Percentiles rank a stretch among this genome's conserved stretches.
These are phyloP conservation scores for Hortiboletus flavorubellus DNA, from an alignment of 768 basidiomycete genomes.

Conservation along the genomic window DNA sequence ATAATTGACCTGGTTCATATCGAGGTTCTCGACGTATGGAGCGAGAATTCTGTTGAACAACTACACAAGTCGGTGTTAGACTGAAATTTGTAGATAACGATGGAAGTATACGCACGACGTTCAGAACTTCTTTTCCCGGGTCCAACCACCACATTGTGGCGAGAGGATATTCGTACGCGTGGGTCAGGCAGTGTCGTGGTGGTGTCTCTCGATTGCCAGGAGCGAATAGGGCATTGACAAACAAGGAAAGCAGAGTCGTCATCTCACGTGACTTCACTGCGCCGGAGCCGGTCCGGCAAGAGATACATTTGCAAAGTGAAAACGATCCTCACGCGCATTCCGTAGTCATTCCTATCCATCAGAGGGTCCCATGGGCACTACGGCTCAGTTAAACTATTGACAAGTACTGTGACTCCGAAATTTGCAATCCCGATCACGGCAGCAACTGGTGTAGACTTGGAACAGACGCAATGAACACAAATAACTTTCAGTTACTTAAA, in stretches of 20 bases:
- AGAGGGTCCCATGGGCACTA: background rate
- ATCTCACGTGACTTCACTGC: slow-evolving; percentile 26
- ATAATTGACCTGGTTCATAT: slow-evolving; percentile 92
- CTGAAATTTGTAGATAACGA: background rate
- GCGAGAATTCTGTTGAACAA: slow-evolving; percentile 89
- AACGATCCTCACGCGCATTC: no score
- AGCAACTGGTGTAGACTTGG: no score
- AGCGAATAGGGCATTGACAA: slow-evolving; percentile 32
- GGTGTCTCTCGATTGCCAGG: background rate
- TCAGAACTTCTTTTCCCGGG: slow-evolving; percentile 80
- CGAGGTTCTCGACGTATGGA: slow-evolving; percentile 95
- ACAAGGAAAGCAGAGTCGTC: slow-evolving; percentile 22
- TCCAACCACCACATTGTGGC: slow-evolving; percentile 81
- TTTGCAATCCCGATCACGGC: no score
- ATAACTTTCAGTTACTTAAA: no score
- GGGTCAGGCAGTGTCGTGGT: background rate
- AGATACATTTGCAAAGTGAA: background rate
- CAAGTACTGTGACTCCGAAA: no score
- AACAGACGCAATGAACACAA: no score
- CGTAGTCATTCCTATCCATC: no score
- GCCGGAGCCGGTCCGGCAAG: background rate
- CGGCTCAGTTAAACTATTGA: background rate
- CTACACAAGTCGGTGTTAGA: slow-evolving; percentile 30
- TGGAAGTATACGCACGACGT: slow-evolving; percentile 47
- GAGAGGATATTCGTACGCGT: background rate